A percentile compares a stretch with the other conserved stretches of the same genome.
Evolutionary conservation across 345 rosid species (phyloP).

Genomic region (Eutrema japonicum): DNA sequence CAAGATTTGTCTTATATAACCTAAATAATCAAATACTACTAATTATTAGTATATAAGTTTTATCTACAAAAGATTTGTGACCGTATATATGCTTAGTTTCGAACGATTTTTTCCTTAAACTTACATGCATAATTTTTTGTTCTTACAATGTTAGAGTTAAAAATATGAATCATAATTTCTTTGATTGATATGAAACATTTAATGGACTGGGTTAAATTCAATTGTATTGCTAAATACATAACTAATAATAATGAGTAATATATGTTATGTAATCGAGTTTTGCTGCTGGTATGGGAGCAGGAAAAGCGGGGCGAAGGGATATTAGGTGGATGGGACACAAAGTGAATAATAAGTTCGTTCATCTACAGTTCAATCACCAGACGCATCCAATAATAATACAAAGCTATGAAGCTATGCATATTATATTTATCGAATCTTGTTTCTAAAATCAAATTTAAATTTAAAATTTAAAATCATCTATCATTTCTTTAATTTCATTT

Average conservation of each 20-base stretch:
- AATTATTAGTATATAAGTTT: not conserved
- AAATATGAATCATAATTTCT: not conserved
- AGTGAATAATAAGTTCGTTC: slow-evolving; percentile 44
- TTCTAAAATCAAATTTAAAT: not conserved
- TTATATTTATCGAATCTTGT: not conserved
- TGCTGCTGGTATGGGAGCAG: slow-evolving; percentile 45
- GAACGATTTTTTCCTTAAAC: not conserved
- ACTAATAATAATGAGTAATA: not conserved
- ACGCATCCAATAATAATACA: slow-evolving; percentile 19
- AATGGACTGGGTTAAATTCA: slow-evolving; percentile 3
- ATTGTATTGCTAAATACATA: not conserved
- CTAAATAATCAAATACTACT: slow-evolving; percentile 2
- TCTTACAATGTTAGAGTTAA: not conserved
- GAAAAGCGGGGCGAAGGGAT: slow-evolving; percentile 36
- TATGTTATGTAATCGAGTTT: slow-evolving; percentile 10
- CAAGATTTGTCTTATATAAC: not conserved
- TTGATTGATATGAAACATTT: not conserved
- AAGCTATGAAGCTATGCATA: slow-evolving; percentile 16
- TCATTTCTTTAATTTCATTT: not conserved
- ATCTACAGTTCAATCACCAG: slow-evolving; percentile 35
- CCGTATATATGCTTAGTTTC: not conserved
- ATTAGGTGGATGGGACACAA: slow-evolving; percentile 45
- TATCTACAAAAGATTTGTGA: not conserved
- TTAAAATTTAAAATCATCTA: not conserved
- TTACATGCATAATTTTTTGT: not conserved